phyloP scores from a whole-genome alignment of 371 early-diverging fungal species.

The Apophysomyces variabilis region DNA sequence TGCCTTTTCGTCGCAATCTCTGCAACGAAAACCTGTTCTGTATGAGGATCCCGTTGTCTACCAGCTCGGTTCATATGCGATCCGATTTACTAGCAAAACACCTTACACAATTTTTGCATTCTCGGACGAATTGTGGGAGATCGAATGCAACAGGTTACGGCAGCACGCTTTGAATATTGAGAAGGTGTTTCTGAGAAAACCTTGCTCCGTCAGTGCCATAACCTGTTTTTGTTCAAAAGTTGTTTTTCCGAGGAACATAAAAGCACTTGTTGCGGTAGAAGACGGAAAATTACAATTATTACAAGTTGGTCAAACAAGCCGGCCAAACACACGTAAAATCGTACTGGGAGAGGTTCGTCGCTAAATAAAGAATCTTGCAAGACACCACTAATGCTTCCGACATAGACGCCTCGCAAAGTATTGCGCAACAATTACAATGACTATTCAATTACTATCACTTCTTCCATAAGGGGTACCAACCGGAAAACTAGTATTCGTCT shows the following conservation, averaged over 20 bases:
- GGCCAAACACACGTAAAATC: constrained; percentile 22
- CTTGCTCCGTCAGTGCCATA: constrained; percentile 20
- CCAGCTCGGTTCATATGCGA: background rate
- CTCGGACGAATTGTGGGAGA: constrained; percentile 32
- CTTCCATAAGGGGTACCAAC: constrained; percentile 10
- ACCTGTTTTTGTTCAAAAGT: constrained; percentile 20
- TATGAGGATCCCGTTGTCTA: background rate
- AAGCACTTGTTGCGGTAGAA: constrained; percentile 24
- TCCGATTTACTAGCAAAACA: constrained; percentile 1
- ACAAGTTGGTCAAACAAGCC: constrained; percentile 9
- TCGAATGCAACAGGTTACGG: constrained; percentile 15
- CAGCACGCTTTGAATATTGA: constrained; percentile 23
- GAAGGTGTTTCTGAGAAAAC: constrained; percentile 19
- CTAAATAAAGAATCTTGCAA: background rate
- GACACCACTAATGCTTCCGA: background rate
- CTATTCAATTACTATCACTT: constrained; percentile 22
- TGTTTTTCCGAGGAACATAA: constrained; percentile 1
- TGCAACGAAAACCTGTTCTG: constrained; percentile 4
- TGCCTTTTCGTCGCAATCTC: background rate
- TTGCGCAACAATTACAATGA: constrained; percentile 20
- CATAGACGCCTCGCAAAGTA: constrained; percentile 29
- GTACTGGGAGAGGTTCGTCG: constrained; percentile 27
- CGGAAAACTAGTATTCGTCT: constrained; percentile 23
- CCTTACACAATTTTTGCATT: constrained; percentile 21
- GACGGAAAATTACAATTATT: constrained; percentile 30